These are phyloP conservation scores for Syncephalastrum racemosum DNA, from an alignment of 371 early-diverging fungal species.

Conservation along the genomic window DNA sequence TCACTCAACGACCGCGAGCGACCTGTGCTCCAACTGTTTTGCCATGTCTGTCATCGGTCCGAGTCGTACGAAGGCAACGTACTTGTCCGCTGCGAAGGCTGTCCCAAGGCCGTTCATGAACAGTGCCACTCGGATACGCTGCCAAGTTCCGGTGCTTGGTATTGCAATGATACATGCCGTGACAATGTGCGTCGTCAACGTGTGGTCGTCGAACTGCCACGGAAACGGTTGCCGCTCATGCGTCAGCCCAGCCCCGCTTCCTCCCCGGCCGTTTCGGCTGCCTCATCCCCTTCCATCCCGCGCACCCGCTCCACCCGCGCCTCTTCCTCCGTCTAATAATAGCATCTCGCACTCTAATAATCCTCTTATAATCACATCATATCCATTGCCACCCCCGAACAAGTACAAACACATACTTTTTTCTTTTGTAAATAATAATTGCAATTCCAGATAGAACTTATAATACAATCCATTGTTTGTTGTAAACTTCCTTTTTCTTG, in stretches of 20 bases:
- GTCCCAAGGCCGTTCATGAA: slow-evolving; percentile 83
- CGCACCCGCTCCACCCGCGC: too few species aligned
- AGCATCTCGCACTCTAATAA: too few species aligned
- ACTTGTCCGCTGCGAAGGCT: slow-evolving; percentile 84
- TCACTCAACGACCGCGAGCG: slow-evolving; percentile 73
- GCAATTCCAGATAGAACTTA: too few species aligned
- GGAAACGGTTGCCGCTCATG: slow-evolving; percentile 72
- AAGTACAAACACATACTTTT: too few species aligned
- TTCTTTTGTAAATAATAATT: too few species aligned
- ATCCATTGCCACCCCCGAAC: too few species aligned
- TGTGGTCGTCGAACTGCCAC: slow-evolving; percentile 64
- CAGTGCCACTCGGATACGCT: slow-evolving; percentile 59
- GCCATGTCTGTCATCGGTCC: slow-evolving; percentile 76
- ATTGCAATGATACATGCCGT: slow-evolving; percentile 69
- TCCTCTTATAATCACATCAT: too few species aligned
- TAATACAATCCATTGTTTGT: too few species aligned
- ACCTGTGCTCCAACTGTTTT: slow-evolving; percentile 87
- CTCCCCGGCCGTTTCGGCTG: too few species aligned
- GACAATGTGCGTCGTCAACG: slow-evolving; percentile 63
- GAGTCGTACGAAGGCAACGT: slow-evolving; percentile 65
- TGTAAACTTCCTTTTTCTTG: too few species aligned
- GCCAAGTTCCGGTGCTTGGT: slow-evolving; percentile 58
- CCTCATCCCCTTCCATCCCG: too few species aligned
- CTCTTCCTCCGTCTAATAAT: too few species aligned
- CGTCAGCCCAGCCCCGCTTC: slow-evolving; percentile 42